phyloP scores from a whole-genome alignment of 306 rosid genomes.

The Rosa multiflora region DNA sequence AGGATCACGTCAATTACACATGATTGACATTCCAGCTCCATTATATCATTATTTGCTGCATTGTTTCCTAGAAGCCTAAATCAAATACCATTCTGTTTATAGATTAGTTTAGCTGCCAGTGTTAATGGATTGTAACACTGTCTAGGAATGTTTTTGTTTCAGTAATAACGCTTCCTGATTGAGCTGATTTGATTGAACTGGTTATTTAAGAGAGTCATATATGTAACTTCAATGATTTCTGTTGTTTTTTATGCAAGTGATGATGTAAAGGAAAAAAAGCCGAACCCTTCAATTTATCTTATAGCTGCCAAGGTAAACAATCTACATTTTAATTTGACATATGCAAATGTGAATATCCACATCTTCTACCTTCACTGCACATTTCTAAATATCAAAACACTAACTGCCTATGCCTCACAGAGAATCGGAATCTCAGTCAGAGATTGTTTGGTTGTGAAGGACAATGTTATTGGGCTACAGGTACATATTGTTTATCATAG shows the following conservation, averaged over 20 bases:
- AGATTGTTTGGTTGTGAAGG: constrained; percentile 83
- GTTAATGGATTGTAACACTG: not conserved
- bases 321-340: not conserved
- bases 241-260: constrained; percentile 56
- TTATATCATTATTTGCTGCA: not conserved
- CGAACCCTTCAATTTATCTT: constrained; percentile 84
- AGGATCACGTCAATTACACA: too few species aligned
- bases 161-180: not conserved
- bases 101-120: not conserved
- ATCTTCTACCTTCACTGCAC: not conserved
- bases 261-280: constrained; percentile 94
- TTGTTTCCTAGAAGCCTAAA: too few species aligned
- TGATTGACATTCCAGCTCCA: not conserved
- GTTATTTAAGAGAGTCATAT: not conserved
- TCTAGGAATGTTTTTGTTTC: not conserved
- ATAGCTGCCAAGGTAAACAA: constrained; percentile 67
- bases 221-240: not conserved
- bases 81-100: not conserved
- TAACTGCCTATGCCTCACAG: constrained; percentile 47
- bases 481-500: constrained; percentile 28
- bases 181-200: not conserved
- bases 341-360: not conserved
- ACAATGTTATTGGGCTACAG: constrained; percentile 89
- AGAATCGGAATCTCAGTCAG: constrained; percentile 56
- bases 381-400: not conserved